phyloP scores from a whole-genome alignment of 202 grass and related monocot species.

The Dendrocalamus latiflorus region DNA sequence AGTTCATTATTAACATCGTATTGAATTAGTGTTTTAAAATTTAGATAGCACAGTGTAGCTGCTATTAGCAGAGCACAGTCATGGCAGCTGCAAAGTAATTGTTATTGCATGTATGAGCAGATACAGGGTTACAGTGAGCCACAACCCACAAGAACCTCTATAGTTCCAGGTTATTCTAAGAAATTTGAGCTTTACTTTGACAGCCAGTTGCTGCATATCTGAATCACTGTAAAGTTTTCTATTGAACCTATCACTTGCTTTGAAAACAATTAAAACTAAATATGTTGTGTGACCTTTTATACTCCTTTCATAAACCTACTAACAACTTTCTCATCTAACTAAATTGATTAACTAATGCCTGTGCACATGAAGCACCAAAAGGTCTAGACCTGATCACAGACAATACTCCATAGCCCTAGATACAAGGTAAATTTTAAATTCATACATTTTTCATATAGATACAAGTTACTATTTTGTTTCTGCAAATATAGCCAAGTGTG shows the following conservation, averaged over 20 bases:
- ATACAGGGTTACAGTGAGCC: neutral
- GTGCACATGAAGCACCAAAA: neutral
- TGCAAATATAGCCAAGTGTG: too few species aligned
- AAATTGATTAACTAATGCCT: neutral
- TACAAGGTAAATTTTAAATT: neutral
- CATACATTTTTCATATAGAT: too few species aligned
- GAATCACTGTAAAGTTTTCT: neutral
- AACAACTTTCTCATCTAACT: neutral
- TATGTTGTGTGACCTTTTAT: neutral
- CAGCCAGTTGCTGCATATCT: neutral
- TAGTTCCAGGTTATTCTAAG: neutral
- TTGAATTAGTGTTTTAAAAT: neutral
- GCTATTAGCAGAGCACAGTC: neutral
- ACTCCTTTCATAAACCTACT: neutral
- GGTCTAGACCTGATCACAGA: neutral
- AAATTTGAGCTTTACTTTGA: neutral
- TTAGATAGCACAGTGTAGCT: neutral
- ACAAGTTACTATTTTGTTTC: too few species aligned
- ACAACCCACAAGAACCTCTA: neutral
- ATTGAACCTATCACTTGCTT: neutral
- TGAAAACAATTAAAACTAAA: neutral
- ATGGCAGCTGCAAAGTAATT: too few species aligned
- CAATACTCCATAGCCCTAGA: neutral
- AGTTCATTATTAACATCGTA: neutral
- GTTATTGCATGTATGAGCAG: too few species aligned